A percentile compares a stretch with the other conserved stretches of the same genome.
Conservation (phyloP, 2,329 filamentous ascomycete genomes). For the Fonsecaea nubica region DNA sequence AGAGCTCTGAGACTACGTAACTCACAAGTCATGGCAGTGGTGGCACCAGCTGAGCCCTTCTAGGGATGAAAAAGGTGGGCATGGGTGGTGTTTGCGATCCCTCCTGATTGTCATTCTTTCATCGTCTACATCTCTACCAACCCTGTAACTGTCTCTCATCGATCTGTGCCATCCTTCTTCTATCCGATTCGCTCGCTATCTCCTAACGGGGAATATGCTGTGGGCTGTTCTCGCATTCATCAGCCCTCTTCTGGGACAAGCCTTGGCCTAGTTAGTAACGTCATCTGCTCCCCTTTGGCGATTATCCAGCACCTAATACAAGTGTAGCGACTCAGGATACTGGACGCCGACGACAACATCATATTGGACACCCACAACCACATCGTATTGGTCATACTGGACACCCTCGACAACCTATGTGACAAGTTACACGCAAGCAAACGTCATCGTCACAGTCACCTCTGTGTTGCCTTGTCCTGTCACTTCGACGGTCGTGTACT, state of each 20-base stretch:
- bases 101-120: background rate
- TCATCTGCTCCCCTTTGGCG: background rate
- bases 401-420: conserved; percentile 35
- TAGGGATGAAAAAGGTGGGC: conserved; percentile 3
- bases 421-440: conserved; percentile 30
- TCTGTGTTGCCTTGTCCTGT: conserved; percentile 34
- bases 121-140: background rate
- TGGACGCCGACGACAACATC: conserved; percentile 21
- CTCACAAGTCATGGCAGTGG: background rate
- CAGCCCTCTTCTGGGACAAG: conserved; percentile 12
- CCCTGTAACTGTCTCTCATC: background rate
- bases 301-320: background rate
- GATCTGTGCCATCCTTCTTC: background rate
- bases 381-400: conserved; percentile 35
- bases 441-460: conserved; percentile 36
- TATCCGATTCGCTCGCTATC: conserved; percentile 7
- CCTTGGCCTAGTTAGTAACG: conserved; percentile 25
- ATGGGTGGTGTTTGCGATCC: background rate
- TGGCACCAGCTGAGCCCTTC: conserved; percentile 2
- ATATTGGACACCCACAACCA: conserved; percentile 32
- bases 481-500: conserved; percentile 35
- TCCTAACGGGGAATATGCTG: conserved; percentile 11
- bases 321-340: conserved; percentile 31
- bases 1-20: conserved; percentile 13
- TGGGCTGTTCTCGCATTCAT: conserved; percentile 14